phyloP scores from a whole-genome alignment of 441 rosid genomes.

The Theobroma grandiflorum region DNA sequence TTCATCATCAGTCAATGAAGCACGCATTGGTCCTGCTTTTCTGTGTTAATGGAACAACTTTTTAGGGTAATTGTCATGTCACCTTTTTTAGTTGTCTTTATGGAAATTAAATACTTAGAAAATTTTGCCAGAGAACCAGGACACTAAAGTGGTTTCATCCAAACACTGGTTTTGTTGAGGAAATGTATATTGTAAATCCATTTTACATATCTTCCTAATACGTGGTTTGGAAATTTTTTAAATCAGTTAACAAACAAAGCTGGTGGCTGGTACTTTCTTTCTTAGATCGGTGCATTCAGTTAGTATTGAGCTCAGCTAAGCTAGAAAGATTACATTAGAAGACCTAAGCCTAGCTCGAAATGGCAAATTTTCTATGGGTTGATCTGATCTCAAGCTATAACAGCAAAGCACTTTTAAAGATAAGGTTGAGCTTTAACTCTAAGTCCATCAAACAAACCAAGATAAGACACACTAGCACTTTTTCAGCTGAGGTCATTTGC shows the following conservation, averaged over 20 bases:
- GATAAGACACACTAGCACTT: not conserved
- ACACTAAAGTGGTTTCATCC: not conserved
- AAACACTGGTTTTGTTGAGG: not conserved
- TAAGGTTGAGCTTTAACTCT: not conserved
- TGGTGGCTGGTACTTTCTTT: slow-evolving; percentile 12
- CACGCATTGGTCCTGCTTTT: slow-evolving; percentile 9
- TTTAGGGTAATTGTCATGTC: not conserved
- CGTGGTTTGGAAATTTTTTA: not conserved
- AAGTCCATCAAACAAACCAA: not conserved
- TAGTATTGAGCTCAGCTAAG: not conserved
- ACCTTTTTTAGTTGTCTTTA: not conserved
- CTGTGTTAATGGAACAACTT: not conserved
- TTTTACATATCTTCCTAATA: not conserved
- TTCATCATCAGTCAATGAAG: slow-evolving; percentile 4
- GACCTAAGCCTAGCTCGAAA: not conserved
- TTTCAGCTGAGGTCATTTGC: slow-evolving; percentile 7
- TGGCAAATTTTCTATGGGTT: not conserved
- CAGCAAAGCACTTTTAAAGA: slow-evolving; percentile 6
- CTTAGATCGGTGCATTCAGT: not conserved
- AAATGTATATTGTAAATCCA: slow-evolving; percentile 3
- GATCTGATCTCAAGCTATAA: not conserved
- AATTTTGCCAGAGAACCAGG: not conserved
- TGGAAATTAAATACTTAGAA: slow-evolving; percentile 7
- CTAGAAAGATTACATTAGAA: not conserved
- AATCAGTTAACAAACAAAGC: not conserved